Conservation (phyloP, 371 early-diverging fungal genomes). For the Zopfochytrium polystomum region DNA sequence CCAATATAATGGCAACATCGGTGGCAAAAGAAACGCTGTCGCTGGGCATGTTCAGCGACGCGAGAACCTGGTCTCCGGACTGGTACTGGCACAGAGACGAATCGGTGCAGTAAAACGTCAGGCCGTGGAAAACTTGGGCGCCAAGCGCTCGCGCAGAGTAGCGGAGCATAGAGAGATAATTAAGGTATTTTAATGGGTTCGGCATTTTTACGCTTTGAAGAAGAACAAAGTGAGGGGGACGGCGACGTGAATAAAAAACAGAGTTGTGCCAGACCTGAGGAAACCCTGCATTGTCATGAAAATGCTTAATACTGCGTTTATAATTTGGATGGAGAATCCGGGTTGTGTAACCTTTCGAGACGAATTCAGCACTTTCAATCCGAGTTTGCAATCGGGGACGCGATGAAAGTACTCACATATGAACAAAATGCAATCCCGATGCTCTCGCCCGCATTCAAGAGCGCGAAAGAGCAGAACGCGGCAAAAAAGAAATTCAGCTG, state of each 20-base stretch:
- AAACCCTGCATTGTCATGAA: constrained; percentile 33
- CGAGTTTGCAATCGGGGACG: neutral
- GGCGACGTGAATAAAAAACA: neutral
- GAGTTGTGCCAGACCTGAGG: constrained; percentile 20
- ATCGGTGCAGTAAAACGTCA: constrained; percentile 16
- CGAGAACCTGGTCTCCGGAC: constrained; percentile 34
- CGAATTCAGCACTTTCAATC: too few relatives aligned
- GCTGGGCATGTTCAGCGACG: constrained; percentile 26
- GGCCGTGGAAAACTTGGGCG: constrained; percentile 21
- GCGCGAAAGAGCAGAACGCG: constrained; percentile 16
- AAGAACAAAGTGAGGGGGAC: neutral
- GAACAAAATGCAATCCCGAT: constrained; percentile 46
- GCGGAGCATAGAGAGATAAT: constrained; percentile 32
- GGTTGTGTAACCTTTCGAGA: constrained; percentile 3
- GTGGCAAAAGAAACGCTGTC: constrained; percentile 11
- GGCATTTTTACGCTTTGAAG: constrained; percentile 29
- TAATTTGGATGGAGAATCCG: constrained; percentile 35
- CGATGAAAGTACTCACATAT: constrained; percentile 17
- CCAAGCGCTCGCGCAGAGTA: constrained; percentile 35
- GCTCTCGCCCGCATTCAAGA: constrained; percentile 36
- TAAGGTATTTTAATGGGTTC: constrained; percentile 30
- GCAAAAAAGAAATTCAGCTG: constrained; percentile 24
- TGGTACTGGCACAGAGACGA: constrained; percentile 26
- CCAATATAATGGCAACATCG: constrained; percentile 23
- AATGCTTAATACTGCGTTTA: constrained; percentile 32